A percentile compares a stretch with the other conserved stretches of the same genome.
Conservation (phyloP, 345 rosid genomes). For the Eucalyptus microcorys region DNA sequence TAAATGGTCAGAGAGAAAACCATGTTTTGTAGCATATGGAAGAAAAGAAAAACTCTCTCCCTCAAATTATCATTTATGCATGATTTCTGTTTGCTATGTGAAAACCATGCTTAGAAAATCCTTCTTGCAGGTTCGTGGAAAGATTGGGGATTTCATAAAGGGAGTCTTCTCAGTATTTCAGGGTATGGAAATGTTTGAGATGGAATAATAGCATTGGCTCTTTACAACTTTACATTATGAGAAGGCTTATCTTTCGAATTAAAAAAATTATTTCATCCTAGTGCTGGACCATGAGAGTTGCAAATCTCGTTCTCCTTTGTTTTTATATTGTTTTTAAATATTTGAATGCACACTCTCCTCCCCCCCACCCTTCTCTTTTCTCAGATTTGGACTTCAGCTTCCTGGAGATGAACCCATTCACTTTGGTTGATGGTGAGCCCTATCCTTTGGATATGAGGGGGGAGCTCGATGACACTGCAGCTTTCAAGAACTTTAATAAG, state of each 20-base stretch:
- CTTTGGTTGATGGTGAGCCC: slow-evolving; percentile 77
- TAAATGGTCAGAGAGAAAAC: background rate
- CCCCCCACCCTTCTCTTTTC: background rate
- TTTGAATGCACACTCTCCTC: background rate
- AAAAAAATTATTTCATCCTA: background rate
- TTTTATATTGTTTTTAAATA: background rate
- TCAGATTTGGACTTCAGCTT: slow-evolving; percentile 91
- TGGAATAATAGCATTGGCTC: background rate
- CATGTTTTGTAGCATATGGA: background rate
- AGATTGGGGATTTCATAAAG: slow-evolving; percentile 64
- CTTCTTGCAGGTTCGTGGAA: slow-evolving; percentile 53
- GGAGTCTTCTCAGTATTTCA: slow-evolving; percentile 76
- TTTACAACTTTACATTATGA: background rate
- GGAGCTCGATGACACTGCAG: slow-evolving; percentile 91
- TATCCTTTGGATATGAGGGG: slow-evolving; percentile 98
- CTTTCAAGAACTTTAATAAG: slow-evolving; percentile 94
- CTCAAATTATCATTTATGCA: background rate
- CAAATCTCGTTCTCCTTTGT: background rate
- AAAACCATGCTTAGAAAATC: background rate
- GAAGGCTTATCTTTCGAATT: background rate
- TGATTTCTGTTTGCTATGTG: background rate
- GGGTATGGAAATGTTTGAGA: slow-evolving; percentile 26
- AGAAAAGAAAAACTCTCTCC: background rate
- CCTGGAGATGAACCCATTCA: slow-evolving; percentile 93
- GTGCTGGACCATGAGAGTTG: background rate